Base-by-base conservation (phyloP, 768 basidiomycete species). In the Mycena indigotica region DNA sequence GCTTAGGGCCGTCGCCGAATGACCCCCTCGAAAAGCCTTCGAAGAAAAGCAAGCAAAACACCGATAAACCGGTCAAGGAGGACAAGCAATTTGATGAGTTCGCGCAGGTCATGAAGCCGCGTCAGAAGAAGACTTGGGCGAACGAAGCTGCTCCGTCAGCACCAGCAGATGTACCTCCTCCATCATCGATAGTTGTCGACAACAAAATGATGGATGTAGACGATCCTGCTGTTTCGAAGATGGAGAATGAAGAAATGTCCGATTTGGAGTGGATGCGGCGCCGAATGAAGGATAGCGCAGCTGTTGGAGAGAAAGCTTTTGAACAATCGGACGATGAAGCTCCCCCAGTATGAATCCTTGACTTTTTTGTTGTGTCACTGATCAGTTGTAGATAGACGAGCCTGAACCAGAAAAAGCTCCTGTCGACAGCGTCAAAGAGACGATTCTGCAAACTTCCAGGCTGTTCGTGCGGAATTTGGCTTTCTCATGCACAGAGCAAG, bases 381-480 rank as follows among this genome's bases (percentile, higher is more conserved):
- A n/a, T n/a, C n/a, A n/a, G 4, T 51, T 3, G 12, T 26, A 50
- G 54, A 60, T 45, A 49, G 32, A 44, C 52, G 55, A 28, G 1
- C 29, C 38, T 8, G 13, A 64, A 12, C 48, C 70, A 10, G 44
- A 60, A 3, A 66, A 68, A 35, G 40, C 65, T 4, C 63, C 70
- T 8, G 67, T 73, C 23, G 79, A 84, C 49, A 60, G 73, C 2
- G 75, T 72, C 3, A 73, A 69, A 50, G 76, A 79, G 29, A 84
- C 86, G 1, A 88, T 96, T 52, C 73, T 88, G 4, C 80, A 82
- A 55, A 95, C 94, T 0, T 81, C 84, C 1, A 84, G 95, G 3
- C 75, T 98, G 2, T 98, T 98, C 67, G 75, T 99, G 4, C 92
- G 97, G n/a, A 99, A 98, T 68, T 73, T 99, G n/a, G 80, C 94